Base-by-base conservation (phyloP, 345 rosid species). In the Trapa bicornis region DNA sequence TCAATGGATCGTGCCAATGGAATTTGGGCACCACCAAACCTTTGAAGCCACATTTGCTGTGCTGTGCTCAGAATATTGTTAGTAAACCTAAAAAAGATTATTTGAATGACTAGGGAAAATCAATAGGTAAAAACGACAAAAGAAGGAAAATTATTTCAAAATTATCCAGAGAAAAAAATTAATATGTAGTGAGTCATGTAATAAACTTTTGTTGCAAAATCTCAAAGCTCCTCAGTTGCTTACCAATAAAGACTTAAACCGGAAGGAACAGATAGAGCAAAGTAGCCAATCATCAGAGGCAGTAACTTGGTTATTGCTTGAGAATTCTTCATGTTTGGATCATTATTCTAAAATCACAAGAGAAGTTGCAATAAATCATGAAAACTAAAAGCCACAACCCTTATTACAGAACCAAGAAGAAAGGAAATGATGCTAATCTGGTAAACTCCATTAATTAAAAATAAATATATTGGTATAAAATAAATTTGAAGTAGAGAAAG, bases 221-320 rank as follows among this genome's bases (percentile, higher is more conserved):
- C 33, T 33, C 13, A 58, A 32, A 32, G 38, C 50, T 35, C 17
- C 47, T 3, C 22, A 37, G n/a, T 37, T 5, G 62, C 96, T 84
- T 79, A 90, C 98, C 98, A 93, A 72, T 93, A 93, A 65, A 93
- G 92, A 78, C 97, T 90, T 77, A 93, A 81, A 79, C 98, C 98
- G 52, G 98, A 93, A 72, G 98, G 98, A 80, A 90, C 98, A n/a
- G 96, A 93, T 52, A 93, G 86, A 67, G 98, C 70, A 84, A 90
- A 93, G 73, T 93, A 93, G 72, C 97, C 98, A 48, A 93, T 88
- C 91, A 93, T 76, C 64, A 93, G 72, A 5, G 97, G 98, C 13
- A 90, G 95, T 70, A 93, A 74, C 79, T 90, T 84, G 0, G 92
- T 86, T 73, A 93, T 69, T 1, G 81, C 89, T 82, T 90, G 98